Evolutionary conservation across 805 yeast species (phyloP), one percentile per base, ranked within the genome.

Genomic region (Zygoascus bituminiphila): DNA sequence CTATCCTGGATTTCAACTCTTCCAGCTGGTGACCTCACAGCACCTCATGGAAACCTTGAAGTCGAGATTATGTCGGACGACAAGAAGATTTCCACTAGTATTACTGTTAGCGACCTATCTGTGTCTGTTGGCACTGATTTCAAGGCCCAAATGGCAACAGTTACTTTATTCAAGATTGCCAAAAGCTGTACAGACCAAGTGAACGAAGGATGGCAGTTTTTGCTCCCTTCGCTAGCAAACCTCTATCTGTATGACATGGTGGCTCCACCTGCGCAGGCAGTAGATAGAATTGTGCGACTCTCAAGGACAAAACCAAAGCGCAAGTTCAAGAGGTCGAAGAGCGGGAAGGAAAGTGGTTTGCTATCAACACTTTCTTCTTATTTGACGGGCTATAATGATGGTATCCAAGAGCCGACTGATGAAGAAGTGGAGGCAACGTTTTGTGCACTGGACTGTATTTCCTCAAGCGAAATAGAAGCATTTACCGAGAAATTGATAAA

Each of bases 321-420:
- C 56, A 74, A 81, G 7, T 76, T 87, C 38, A 79, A 78, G 57
- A 68, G 66, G 53, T 62, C 79, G 12, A 79, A 79, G 44, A 81
- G 83, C 0, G 76, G 79, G 33, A 84, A 80, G 57, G 95, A 82
- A 29, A 53, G 73, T 9, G 88, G 98, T 1, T 61, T 93, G n/a
- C 77, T 93, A 48, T 85, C 95, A 0, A 85, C 98, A 0, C 82
- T 93, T 57, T 88, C 97, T 1, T 87, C 96, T 0, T 91, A 88
- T 59, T 75, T 93, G 65, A 86, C 93, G 54, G 93, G 97, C 17
- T 77, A 82, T 50, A 72, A 83, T 1, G 97, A 88, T 58, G 94
- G 87, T 47, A 80, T 85, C 2, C 82, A 84, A 0, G 98, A 91
- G 63, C 99, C 99, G 10, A 78, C 94, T 1, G 94, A 86, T 49